Base-by-base conservation (phyloP, 306 rosid genomes). In the Cicer pinnatifidum region DNA sequence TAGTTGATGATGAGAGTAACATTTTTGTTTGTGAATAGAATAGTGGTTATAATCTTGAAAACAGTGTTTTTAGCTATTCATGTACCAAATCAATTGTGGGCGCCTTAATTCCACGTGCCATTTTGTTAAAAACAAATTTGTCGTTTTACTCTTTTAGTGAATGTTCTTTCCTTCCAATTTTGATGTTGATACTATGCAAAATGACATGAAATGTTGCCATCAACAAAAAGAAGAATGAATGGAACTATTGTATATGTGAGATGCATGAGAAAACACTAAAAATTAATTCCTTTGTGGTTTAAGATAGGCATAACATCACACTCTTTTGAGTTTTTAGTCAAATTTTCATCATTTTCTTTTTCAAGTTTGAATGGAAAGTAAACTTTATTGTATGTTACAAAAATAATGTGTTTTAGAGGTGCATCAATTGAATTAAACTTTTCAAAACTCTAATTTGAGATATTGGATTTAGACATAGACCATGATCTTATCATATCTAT, bases 281-380 rank as follows among this genome's bases (percentile, higher is more conserved):
- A 28, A 28, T 12, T 1, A 19, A 33, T 35, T 67, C 63, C 54
- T 68, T 35, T 72, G 80, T 75, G 86, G 80, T 82, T 85, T 82
- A 74, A 76, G 88, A 85, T 85, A 78, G 74, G 75, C 82, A 71
- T 82, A 6, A 73, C 23, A 78, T 87, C 85, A 72, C 85, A 72
- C 77, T 82, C 75, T 87, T 88, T 72, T 46, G 9, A 60, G 5
- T 44, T 62, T n/a, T 37, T 50, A 4, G 86, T 85, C 86, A 75
- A 85, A 76, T 8, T 35, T 85, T 71, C 60, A 82, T 79, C 47
- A 15, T 61, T 37, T 71, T 41, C 3, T 23, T 23, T 23, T 23
- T 1, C 8, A 17, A 23, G 23, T 75, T 78, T 74, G 78, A 83
- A 75, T 70, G 78, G 81, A 78, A 79, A 65, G 73, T 75, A 75